Conservation (phyloP, 495 filamentous ascomycete species). For the Arthonia radiata region DNA sequence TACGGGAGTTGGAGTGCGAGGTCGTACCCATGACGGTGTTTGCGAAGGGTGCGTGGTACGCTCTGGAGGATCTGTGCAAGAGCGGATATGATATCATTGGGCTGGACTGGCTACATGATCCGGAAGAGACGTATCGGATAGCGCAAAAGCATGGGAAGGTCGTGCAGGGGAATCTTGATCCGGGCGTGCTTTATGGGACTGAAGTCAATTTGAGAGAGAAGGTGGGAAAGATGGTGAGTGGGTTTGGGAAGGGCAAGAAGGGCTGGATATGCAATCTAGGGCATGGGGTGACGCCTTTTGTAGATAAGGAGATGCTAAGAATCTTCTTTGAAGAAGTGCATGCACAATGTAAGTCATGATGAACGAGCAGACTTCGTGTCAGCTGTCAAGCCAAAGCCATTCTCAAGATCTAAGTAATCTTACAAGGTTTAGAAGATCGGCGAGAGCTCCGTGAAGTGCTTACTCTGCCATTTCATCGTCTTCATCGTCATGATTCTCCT, state of each 20-base stretch:
- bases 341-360: too few species aligned
- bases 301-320: slow-evolving; percentile 72
- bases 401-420: too few species aligned
- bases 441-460: background rate
- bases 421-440: too few species aligned
- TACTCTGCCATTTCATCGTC: slow-evolving; percentile 5
- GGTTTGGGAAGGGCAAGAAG: slow-evolving; percentile 68
- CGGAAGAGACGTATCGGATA: slow-evolving; percentile 53
- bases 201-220: slow-evolving; percentile 49
- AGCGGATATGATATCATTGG: slow-evolving; percentile 83
- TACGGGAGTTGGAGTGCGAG: slow-evolving; percentile 48
- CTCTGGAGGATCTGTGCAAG: slow-evolving; percentile 62
- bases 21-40: slow-evolving; percentile 95
- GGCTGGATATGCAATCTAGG: slow-evolving; percentile 76
- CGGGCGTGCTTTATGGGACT: slow-evolving; percentile 74
- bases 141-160: slow-evolving; percentile 41
- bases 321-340: slow-evolving; percentile 91
- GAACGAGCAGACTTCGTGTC: too few species aligned
- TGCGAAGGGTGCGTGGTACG: slow-evolving; percentile 98
- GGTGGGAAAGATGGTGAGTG: slow-evolving; percentile 62
- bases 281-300: slow-evolving; percentile 86
- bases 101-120: slow-evolving; percentile 84
- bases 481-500: slow-evolving; percentile 15
- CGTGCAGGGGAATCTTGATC: slow-evolving; percentile 87
- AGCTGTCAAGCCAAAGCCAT: too few species aligned